These are phyloP conservation scores for Neonectria punicea DNA, from an alignment of 2,329 filamentous ascomycete species.

Conservation along the genomic window DNA sequence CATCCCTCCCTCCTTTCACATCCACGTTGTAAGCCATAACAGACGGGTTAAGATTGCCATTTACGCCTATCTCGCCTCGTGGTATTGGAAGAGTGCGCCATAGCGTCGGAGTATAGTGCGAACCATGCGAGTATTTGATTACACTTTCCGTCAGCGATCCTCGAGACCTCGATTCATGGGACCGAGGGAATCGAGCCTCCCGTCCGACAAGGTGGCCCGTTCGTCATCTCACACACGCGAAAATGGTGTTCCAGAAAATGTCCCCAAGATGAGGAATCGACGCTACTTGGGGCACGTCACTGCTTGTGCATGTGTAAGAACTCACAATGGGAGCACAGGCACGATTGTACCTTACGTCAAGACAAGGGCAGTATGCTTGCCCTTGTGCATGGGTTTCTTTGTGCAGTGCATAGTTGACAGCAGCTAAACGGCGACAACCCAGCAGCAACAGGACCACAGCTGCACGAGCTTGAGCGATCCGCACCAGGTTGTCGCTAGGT, in stretches of 20 bases:
- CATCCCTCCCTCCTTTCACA: constrained; percentile 23
- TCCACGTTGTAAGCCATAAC: constrained; percentile 32
- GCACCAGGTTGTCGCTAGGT: neutral
- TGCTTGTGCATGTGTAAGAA: constrained; percentile 34
- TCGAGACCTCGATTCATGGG: constrained; percentile 16
- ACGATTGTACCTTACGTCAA: neutral
- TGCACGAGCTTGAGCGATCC: neutral
- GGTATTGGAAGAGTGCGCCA: constrained; percentile 28
- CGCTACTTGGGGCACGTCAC: constrained; percentile 20
- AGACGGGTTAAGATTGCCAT: constrained; percentile 29
- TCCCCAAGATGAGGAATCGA: constrained; percentile 13
- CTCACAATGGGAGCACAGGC: constrained; percentile 4
- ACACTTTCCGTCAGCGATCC: constrained; percentile 18
- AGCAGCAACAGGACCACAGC: neutral
- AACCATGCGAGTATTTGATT: constrained; percentile 37
- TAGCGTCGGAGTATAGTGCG: constrained; percentile 14
- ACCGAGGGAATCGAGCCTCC: constrained; percentile 13
- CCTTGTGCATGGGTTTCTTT: neutral
- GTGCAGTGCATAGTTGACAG: neutral
- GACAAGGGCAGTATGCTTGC: neutral
- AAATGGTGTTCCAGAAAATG: constrained; percentile 24
- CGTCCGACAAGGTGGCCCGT: constrained; percentile 31
- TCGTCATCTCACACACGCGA: constrained; percentile 27
- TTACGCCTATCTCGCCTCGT: constrained; percentile 15
- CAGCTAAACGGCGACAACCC: neutral